phyloP scores from a whole-genome alignment of 2,329 filamentous ascomycete genomes.

The Trichoderma gracile region DNA sequence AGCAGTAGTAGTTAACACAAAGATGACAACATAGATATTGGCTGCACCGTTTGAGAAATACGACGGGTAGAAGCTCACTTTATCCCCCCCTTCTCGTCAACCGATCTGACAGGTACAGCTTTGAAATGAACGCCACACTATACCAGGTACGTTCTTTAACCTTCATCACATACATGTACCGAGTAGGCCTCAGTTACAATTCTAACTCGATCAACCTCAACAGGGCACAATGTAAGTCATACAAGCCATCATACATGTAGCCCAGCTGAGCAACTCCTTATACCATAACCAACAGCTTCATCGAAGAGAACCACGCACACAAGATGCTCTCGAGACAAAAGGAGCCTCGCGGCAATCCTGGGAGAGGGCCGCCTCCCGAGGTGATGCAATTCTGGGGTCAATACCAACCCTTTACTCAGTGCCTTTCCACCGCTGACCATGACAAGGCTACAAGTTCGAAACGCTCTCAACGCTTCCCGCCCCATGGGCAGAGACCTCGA shows the following conservation, averaged over 20 bases:
- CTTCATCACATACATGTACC: no score
- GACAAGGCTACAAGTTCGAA: slow-evolving; percentile 91
- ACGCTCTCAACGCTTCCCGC: slow-evolving; percentile 74
- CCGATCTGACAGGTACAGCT: slow-evolving; percentile 52
- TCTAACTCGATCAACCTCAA: background rate
- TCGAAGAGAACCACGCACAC: slow-evolving; percentile 84
- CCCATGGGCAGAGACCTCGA: slow-evolving; percentile 70
- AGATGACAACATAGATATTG: slow-evolving; percentile 71
- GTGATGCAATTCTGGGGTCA: slow-evolving; percentile 92
- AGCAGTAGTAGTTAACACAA: background rate
- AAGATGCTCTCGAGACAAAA: slow-evolving; percentile 63
- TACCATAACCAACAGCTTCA: slow-evolving; percentile 60
- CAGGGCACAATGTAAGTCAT: slow-evolving; percentile 13
- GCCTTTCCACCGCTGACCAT: background rate
- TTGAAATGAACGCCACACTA: slow-evolving; percentile 92
- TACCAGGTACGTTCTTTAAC: slow-evolving; percentile 71
- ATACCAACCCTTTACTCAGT: background rate
- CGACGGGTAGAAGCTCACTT: slow-evolving; percentile 59
- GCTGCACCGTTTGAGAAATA: slow-evolving; percentile 77
- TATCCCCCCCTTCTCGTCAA: background rate
- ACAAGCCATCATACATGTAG: background rate
- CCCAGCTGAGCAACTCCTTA: background rate
- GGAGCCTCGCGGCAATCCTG: slow-evolving; percentile 46
- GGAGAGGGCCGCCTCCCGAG: slow-evolving; percentile 60
- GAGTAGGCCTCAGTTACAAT: no score